phyloP scores from a whole-genome alignment of 2,329 filamentous ascomycete genomes.

The Arthrobotrys megalospora region DNA sequence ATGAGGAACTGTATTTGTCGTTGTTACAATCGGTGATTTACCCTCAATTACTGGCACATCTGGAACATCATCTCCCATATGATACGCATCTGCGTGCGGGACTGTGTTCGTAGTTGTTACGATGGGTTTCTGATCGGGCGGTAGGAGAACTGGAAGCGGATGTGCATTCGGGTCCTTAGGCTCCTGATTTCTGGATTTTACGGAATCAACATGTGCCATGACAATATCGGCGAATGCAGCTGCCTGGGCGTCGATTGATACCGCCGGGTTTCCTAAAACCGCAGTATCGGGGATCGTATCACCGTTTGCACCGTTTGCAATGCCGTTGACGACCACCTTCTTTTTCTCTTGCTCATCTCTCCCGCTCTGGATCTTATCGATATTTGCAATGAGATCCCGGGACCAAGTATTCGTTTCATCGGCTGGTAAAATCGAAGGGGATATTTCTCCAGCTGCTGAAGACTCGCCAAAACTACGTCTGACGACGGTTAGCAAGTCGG shows the following conservation, averaged over 20 bases:
- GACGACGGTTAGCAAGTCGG: conserved; percentile 33
- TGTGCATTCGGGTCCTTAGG: neutral
- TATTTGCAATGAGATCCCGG: conserved; percentile 50
- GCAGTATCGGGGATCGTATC: conserved; percentile 3
- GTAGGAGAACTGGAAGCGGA: neutral
- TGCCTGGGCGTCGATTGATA: conserved; percentile 21
- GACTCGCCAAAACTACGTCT: conserved; percentile 37
- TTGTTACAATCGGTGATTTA: conserved; percentile 11
- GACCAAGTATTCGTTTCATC: conserved; percentile 50
- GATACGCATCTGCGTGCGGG: conserved; percentile 33
- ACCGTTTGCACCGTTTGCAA: neutral
- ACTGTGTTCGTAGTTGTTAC: conserved; percentile 42
- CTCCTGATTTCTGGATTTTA: no score
- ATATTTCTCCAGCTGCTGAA: conserved; percentile 22
- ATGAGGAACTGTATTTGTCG: neutral
- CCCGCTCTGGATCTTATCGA: conserved; percentile 28
- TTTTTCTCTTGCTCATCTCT: neutral
- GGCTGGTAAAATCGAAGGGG: conserved; percentile 17
- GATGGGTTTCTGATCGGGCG: conserved; percentile 18
- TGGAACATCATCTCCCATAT: conserved; percentile 39
- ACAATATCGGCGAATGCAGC: conserved; percentile 14
- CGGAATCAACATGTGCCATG: conserved; percentile 1
- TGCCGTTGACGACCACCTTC: neutral
- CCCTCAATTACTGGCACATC: conserved; percentile 22
- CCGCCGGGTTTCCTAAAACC: neutral